A percentile compares a stretch with the other conserved stretches of the same genome.
Conservation (phyloP, 2,329 filamentous ascomycete genomes). For the Cladosporium sp. region DNA sequence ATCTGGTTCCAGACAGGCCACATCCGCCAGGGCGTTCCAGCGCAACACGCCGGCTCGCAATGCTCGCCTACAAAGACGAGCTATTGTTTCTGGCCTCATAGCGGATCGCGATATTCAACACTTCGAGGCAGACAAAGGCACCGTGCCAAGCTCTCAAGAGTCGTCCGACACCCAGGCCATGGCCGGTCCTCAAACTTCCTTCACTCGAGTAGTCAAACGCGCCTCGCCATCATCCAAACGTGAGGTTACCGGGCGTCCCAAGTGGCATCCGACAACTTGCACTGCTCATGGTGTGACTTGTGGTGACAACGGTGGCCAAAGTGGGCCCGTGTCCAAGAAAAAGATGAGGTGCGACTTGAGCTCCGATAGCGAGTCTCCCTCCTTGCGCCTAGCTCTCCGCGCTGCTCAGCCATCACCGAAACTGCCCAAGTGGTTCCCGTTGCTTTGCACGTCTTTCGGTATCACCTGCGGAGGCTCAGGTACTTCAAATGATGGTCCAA, state of each 20-base stretch:
- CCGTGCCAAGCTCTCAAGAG: not conserved
- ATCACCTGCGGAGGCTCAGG: not conserved
- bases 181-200: not conserved
- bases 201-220: not conserved
- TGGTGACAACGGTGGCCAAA: not conserved
- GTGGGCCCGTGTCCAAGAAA: not conserved
- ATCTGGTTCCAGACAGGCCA: not conserved
- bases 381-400: not conserved
- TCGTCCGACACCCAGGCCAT: not conserved
- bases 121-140: not conserved
- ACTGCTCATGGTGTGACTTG: conserved; percentile 8
- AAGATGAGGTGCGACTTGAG: not conserved
- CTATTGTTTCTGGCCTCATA: not conserved
- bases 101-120: too few species aligned
- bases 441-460: not conserved
- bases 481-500: not conserved
- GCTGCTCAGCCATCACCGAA: not conserved
- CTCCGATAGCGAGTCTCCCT: not conserved
- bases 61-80: not conserved
- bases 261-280: not conserved
- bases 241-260: not conserved
- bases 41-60: not conserved
- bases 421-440: not conserved
- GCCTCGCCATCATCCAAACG: not conserved
- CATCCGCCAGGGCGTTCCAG: not conserved